Evolutionary conservation across 495 filamentous ascomycete genomes (phyloP).

Genomic region (Haplographium delicatum): DNA sequence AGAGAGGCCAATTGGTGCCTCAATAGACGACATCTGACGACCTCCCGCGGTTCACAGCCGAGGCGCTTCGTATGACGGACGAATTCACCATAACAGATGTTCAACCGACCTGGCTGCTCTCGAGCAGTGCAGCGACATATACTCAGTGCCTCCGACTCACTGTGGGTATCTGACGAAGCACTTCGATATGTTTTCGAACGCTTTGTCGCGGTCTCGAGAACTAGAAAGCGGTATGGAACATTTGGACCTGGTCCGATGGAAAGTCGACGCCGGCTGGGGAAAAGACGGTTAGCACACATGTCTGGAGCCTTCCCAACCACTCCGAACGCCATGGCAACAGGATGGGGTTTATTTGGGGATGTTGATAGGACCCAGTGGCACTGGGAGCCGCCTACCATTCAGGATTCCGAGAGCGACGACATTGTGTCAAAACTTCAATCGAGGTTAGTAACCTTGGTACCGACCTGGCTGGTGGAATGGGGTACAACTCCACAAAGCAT

Average conservation of each 20-base stretch:
- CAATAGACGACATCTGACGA: no score
- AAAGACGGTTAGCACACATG: slow-evolving; percentile 42
- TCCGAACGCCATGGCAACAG: background rate
- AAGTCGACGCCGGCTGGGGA: slow-evolving; percentile 45
- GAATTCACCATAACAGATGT: slow-evolving; percentile 26
- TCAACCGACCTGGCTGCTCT: slow-evolving; percentile 32
- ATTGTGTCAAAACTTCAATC: background rate
- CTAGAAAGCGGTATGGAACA: slow-evolving; percentile 27
- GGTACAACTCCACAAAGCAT: background rate
- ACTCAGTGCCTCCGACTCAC: slow-evolving; percentile 26
- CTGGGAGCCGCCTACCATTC: slow-evolving; percentile 40
- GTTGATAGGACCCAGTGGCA: slow-evolving; percentile 36
- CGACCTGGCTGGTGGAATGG: slow-evolving; percentile 16
- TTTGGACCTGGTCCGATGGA: slow-evolving; percentile 44
- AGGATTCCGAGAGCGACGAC: background rate
- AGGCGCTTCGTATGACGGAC: background rate
- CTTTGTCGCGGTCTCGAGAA: slow-evolving; percentile 29
- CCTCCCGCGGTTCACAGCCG: no score
- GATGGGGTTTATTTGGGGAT: slow-evolving; percentile 26
- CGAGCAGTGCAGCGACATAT: slow-evolving; percentile 35
- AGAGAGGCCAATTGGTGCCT: no score
- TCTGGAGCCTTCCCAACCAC: slow-evolving; percentile 29
- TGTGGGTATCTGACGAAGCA: slow-evolving; percentile 42
- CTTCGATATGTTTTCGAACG: slow-evolving; percentile 35
- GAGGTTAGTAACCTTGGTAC: no score